phyloP scores from a whole-genome alignment of 1,284 basidiomycete species.

The Ustilago sp. region DNA sequence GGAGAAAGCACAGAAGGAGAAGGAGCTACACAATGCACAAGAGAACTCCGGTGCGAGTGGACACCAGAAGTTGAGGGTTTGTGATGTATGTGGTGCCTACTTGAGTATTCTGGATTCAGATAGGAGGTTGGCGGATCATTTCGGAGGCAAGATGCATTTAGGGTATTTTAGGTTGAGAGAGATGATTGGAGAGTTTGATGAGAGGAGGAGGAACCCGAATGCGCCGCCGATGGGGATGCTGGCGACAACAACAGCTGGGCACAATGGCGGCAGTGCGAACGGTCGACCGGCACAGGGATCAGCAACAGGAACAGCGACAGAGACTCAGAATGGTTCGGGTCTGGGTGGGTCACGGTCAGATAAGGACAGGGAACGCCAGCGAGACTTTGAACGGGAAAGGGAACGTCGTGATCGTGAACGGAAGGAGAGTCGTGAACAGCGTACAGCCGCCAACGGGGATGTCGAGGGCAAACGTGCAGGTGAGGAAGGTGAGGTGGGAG shows the following conservation, averaged over 20 bases:
- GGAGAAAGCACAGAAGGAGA: conserved; percentile 96
- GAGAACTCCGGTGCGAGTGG: conserved; percentile 98
- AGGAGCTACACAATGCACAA: conserved; percentile 93
- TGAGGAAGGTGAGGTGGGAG: conserved; percentile 38
- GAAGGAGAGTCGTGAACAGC: conserved; percentile 47
- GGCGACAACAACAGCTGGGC: conserved; percentile 10
- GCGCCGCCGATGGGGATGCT: conserved; percentile 44
- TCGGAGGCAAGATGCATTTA: conserved; percentile 99
- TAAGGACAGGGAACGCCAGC: conserved; percentile 50
- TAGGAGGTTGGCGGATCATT: conserved; percentile 97
- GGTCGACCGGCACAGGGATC: conserved; percentile 1
- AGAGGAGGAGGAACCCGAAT: conserved; percentile 40
- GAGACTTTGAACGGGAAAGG: conserved; percentile 45
- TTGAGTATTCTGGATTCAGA: conserved; percentile 97
- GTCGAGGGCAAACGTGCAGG: conserved; percentile 18
- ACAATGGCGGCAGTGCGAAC: conserved; percentile 21
- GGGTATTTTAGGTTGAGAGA: conserved; percentile 98
- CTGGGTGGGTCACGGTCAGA: conserved; percentile 16
- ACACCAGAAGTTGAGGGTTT: conserved; percentile 98
- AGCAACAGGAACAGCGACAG: conserved; percentile 1
- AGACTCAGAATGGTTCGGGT: conserved; percentile 7
- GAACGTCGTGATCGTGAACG: conserved; percentile 52
- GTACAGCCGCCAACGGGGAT: conserved; percentile 20
- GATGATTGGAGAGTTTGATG: conserved; percentile 80
- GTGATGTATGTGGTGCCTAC: conserved; percentile 99